Base-by-base conservation (phyloP, 108 stramenopile genomes). In the Nitzschia putrida region DNA sequence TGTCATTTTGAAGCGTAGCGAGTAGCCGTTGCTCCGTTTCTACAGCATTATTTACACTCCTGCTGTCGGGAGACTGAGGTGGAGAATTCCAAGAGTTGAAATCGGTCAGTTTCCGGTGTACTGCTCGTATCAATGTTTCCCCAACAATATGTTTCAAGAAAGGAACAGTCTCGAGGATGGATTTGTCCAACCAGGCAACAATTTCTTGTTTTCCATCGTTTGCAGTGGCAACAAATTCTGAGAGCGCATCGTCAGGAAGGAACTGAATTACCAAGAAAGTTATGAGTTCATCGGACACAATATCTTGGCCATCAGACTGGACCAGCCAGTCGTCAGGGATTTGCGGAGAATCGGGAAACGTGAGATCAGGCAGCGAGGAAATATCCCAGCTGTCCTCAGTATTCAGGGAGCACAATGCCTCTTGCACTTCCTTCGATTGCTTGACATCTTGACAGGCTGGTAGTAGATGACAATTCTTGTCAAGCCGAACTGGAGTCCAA, bases 281-380 rank as follows among this genome's bases (percentile, higher is more conserved):
- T 39, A 93, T 78, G 23, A 93, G 50, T 37, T 82, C 85, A 39
- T 90, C 89, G 8, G 85, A 54, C n/a, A 90, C 65, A 20, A 78
- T 29, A 0, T 2, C 22, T 52, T 37, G 34, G 9, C 49, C 37
- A 18, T 66, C 66, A 0, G 14, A 59, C 5, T 73, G 44, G 61
- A 80, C 24, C 22, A 75, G 41, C 55, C 80, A 51, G 21, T 82
- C 81, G 23, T 84, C 70, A 39, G 20, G 53, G 40, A 26, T 18
- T 47, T 50, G 66, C 25, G 61, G 67, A 16, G 50, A 44, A 21
- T 60, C 38, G 21, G 18, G 14, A 12, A 60, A 18, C 26, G 42
- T 10, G 12, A 66, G 61, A 2, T 23, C 55, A 26, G 71, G 64
- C 23, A 68, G 52, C 22, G 58, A 41, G 21, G 14, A 7, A 0